Base-by-base conservation (phyloP, 2,329 filamentous ascomycete species). In the Calonectria hongkongensis region DNA sequence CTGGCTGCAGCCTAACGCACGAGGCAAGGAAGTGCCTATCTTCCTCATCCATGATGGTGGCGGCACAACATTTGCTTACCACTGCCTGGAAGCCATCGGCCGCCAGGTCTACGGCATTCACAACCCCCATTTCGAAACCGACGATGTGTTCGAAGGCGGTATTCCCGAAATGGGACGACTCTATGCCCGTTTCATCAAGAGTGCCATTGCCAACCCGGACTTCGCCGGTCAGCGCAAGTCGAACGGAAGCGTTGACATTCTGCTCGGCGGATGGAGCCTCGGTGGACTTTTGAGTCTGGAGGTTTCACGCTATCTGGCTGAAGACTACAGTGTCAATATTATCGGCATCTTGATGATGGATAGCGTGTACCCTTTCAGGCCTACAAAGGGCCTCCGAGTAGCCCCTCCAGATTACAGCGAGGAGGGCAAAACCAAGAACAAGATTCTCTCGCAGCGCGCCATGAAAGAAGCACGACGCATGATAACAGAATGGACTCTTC, bases 1-100 rank as follows among this genome's bases (percentile, higher is more conserved):
- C 75, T 83, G 80, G 82, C 67, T 73, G 25, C 75, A 75, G 5
- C 76, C 78, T 1, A 71, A 73, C 47, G 66, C 56, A 39, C 47
- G 72, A 12, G 73, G 78, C 15, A 74, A 74, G 39, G 63, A 79
- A 28, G 84, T 84, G n/a, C 89, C 90, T 2, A 82, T 91, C 58
- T 83, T 92, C 70, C 85, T 92, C 51, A 83, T 92, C 47, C 90
- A 92, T 81, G 90, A 92, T 73, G 90, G 90, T 74, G 89, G 90
- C 75, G 90, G 90, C 78, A 92, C 90, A 2, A 88, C 87, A 2
- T 91, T 90, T 78, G 86, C 86, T 75, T 92, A 92, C 79, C 86
- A 90, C 81, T 88, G 87, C 73, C 84, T 92, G 4, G 85, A 87
- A 21, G 78, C 84, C 1, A 83, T 92, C 27, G 81, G 82, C 41